These are phyloP conservation scores for Backusella circina DNA, from an alignment of 192 early-diverging fungal genomes.

Conservation along the genomic window DNA sequence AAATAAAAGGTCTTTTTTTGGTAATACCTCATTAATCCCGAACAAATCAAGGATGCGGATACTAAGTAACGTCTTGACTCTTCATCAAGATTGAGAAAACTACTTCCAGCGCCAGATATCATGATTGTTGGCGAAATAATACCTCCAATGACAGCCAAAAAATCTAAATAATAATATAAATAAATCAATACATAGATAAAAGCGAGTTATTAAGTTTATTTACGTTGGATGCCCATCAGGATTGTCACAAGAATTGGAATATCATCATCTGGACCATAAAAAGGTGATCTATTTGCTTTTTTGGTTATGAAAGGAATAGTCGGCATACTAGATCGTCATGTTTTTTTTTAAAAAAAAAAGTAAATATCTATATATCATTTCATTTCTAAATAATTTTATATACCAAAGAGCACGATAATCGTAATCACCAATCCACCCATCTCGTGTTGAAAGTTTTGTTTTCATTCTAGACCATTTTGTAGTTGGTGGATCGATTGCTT, in stretches of 20 bases:
- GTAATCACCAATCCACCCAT: conserved; percentile 40
- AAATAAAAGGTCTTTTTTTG: background rate
- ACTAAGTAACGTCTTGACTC: conserved; percentile 40
- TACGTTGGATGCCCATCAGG: conserved; percentile 34
- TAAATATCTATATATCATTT: background rate
- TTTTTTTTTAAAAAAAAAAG: no score
- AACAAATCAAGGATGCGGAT: conserved; percentile 44
- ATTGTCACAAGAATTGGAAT: conserved; percentile 40
- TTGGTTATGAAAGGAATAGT: conserved; percentile 32
- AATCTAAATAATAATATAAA: background rate
- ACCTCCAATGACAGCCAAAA: conserved; percentile 27
- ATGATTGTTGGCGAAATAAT: conserved; percentile 38
- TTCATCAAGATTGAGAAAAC: conserved; percentile 39
- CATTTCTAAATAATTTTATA: background rate
- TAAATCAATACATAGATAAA: background rate
- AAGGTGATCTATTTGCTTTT: conserved; percentile 25
- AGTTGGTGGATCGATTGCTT: background rate
- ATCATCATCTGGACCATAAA: conserved; percentile 46
- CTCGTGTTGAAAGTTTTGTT: conserved; percentile 22
- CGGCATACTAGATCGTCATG: conserved; percentile 22
- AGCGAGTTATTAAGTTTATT: background rate
- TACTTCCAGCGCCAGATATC: conserved; percentile 36
- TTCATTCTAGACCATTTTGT: background rate
- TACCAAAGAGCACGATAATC: conserved; percentile 39
- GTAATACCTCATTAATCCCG: conserved; percentile 33